Evolutionary conservation across 371 early-diverging fungal genomes (phyloP).

Genomic region (Batkoa obscura): DNA sequence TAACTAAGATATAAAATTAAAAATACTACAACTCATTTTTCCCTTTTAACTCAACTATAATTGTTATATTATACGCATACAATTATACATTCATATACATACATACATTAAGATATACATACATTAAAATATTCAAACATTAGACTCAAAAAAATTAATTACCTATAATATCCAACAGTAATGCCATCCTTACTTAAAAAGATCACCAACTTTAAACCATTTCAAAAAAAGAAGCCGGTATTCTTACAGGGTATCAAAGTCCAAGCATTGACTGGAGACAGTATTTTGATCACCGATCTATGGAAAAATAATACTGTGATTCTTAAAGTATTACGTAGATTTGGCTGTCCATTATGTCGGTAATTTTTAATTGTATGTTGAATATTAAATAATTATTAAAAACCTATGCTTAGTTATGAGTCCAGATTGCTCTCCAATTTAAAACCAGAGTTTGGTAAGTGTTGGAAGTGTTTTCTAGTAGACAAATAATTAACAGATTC

Average conservation of each 20-base stretch:
- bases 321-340: slow-evolving; percentile 4
- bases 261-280: slow-evolving; percentile 1
- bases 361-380: background rate
- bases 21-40: no score
- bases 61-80: no score
- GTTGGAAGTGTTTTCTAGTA: no score
- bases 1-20: no score
- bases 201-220: background rate
- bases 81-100: no score
- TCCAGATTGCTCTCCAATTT: slow-evolving; percentile 3
- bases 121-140: no score
- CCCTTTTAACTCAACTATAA: no score
- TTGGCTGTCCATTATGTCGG: slow-evolving; percentile 6
- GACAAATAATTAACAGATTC: background rate
- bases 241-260: slow-evolving; percentile 4
- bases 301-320: slow-evolving; percentile 3
- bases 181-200: slow-evolving; percentile 4
- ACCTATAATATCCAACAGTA: no score
- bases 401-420: background rate
- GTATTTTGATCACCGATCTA: slow-evolving; percentile 3
- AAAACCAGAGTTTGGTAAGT: slow-evolving; percentile 4
- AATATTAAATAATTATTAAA: background rate
- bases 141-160: no score
- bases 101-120: no score
- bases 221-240: background rate